These are phyloP conservation scores for Pestalotiopsis sp. DNA, from an alignment of 2,329 filamentous ascomycete species.

Conservation along the genomic window DNA sequence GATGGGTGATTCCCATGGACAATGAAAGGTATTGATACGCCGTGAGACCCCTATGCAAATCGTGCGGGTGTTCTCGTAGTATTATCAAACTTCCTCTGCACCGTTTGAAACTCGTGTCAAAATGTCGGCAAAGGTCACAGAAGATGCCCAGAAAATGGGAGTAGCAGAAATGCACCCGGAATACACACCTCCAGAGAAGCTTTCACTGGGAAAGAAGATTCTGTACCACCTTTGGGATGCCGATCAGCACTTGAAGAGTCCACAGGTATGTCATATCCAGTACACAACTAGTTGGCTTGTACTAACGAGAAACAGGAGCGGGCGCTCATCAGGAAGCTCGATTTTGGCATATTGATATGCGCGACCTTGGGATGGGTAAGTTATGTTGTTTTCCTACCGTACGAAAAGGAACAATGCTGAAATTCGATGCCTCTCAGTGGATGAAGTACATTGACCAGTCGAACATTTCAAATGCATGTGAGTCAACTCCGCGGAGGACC, in stretches of 20 bases:
- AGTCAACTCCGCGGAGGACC: background rate
- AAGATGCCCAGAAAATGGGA: background rate
- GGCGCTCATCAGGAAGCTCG: conserved; percentile 16
- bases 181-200: conserved; percentile 11
- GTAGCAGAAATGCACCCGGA: background rate
- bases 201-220: conserved; percentile 14
- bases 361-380: conserved; percentile 15
- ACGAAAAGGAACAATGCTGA: background rate
- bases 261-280: conserved; percentile 2
- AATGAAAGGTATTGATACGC: background rate
- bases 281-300: background rate
- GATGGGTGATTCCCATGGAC: background rate
- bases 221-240: conserved; percentile 18
- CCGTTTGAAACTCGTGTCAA: background rate
- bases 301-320: conserved; percentile 10
- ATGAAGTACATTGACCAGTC: conserved; percentile 19
- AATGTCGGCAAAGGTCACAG: background rate
- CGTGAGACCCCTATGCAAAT: background rate
- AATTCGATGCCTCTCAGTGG: background rate
- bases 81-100: background rate
- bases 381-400: background rate
- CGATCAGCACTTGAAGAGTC: conserved; percentile 17
- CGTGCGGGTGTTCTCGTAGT: too few relatives aligned
- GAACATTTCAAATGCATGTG: conserved; percentile 16
- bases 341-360: conserved; percentile 17